Conservation (phyloP, 1,284 basidiomycete species). For the Phellinidium pouzarii region DNA sequence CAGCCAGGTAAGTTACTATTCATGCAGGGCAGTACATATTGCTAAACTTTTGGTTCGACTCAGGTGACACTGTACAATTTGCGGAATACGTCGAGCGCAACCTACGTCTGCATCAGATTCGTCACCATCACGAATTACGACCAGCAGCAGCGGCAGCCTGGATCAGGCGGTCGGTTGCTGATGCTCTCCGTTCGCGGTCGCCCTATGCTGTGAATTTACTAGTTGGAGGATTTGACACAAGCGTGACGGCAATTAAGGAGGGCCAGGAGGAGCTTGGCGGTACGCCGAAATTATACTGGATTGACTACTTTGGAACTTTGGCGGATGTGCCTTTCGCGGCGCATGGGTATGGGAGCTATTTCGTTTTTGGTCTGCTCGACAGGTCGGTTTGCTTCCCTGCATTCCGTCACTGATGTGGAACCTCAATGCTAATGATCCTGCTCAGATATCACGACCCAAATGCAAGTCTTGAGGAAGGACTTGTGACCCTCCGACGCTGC, state of each 20-base stretch:
- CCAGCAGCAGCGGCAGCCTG: constrained; percentile 90
- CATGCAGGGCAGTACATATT: constrained; percentile 5
- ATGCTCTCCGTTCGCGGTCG: constrained; percentile 81
- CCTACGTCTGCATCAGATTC: constrained; percentile 92
- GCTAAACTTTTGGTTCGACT: background rate
- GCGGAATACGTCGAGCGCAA: constrained; percentile 96
- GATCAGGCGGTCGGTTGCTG: constrained; percentile 88
- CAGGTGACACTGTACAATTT: constrained; percentile 95
- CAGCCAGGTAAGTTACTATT: constrained; percentile 62
- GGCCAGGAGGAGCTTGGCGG: constrained; percentile 23
- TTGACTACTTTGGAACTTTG: constrained; percentile 92
- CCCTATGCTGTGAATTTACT: constrained; percentile 93
- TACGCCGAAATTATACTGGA: constrained; percentile 85
- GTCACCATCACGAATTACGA: constrained; percentile 84
- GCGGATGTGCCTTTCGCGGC: constrained; percentile 89
- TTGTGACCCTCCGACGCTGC: constrained; percentile 80
- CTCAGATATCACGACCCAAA: constrained; percentile 80
- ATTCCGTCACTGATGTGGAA: background rate
- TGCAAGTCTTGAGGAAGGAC: constrained; percentile 76
- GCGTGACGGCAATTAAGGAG: constrained; percentile 29
- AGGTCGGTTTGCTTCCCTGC: constrained; percentile 41
- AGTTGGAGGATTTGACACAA: constrained; percentile 84
- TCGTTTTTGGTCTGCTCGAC: constrained; percentile 88
- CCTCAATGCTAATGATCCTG: constrained; percentile 21
- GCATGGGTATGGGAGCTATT: constrained; percentile 93